Evolutionary conservation across 2,329 filamentous ascomycete species (phyloP).

Genomic region (Phyllosticta ampelicida): DNA sequence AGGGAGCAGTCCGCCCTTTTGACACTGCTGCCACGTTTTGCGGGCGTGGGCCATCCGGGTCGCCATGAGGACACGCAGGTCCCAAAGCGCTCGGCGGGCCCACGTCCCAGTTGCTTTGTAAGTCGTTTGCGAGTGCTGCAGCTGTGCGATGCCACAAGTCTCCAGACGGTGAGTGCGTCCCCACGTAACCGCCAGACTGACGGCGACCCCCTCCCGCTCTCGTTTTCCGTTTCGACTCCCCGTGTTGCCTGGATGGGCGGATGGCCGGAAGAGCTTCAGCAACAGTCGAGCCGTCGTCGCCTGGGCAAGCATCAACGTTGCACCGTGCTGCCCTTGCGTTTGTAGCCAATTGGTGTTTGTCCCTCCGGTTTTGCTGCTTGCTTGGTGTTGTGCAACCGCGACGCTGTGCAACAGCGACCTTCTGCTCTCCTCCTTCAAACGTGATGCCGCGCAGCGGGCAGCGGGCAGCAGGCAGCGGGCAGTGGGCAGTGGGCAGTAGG

Average conservation of each 20-base stretch:
- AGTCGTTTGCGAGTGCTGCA: neutral
- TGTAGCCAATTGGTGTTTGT: neutral
- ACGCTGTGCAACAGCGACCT: neutral
- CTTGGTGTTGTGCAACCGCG: neutral
- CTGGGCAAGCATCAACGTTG: neutral
- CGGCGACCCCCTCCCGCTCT: too few species aligned
- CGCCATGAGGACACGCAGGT: neutral
- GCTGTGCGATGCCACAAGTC: neutral
- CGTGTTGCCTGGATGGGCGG: neutral
- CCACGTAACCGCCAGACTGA: neutral
- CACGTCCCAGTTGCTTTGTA: neutral
- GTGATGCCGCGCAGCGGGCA: neutral
- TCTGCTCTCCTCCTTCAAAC: neutral
- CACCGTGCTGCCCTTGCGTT: neutral
- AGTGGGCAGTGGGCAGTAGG: too few species aligned
- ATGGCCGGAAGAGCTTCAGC: neutral
- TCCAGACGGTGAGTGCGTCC: neutral
- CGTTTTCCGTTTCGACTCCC: too few species aligned
- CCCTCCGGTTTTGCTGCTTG: neutral
- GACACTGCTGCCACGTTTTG: too few species aligned
- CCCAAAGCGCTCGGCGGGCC: neutral
- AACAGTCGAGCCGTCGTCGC: neutral
- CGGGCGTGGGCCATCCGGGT: too few species aligned
- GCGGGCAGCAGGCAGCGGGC: too few species aligned
- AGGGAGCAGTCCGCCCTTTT: too few species aligned